Evolutionary conservation across 2,329 filamentous ascomycete species (phyloP).

Genomic region (Apiospora arundinis): DNA sequence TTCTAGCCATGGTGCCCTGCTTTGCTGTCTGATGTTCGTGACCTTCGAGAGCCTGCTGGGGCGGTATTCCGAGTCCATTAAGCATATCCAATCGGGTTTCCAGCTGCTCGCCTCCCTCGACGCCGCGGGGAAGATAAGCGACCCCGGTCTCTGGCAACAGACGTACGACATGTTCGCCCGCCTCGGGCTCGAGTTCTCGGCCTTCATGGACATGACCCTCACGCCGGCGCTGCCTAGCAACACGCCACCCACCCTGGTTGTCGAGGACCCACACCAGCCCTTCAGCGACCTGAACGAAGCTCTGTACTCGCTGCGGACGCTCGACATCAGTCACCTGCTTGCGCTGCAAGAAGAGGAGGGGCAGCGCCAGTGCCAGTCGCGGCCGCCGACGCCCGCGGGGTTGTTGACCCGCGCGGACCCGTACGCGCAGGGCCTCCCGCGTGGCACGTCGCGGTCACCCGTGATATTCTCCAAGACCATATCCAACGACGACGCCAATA

Average conservation of each 20-base stretch:
- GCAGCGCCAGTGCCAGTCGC: background rate
- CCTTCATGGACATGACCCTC: slow-evolving; percentile 7
- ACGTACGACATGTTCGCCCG: slow-evolving; percentile 11
- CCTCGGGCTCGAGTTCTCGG: slow-evolving; percentile 18
- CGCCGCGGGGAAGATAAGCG: background rate
- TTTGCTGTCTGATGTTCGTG: slow-evolving; percentile 15
- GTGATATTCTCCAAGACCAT: background rate
- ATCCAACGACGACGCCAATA: background rate
- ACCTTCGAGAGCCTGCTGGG: slow-evolving; percentile 15
- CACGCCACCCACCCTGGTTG: background rate
- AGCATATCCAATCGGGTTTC: slow-evolving; percentile 6
- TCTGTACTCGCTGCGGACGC: background rate
- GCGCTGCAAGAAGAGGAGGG: background rate
- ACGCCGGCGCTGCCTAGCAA: background rate
- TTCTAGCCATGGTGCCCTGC: background rate
- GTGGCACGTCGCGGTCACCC: background rate
- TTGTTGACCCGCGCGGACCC: background rate
- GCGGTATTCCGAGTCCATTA: slow-evolving; percentile 16
- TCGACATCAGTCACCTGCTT: background rate
- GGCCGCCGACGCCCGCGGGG: background rate
- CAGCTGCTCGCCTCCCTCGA: slow-evolving; percentile 5
- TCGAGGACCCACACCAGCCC: background rate
- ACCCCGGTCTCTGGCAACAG: background rate
- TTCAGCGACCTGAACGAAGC: slow-evolving; percentile 15
- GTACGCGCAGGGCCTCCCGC: background rate